Evolutionary conservation across 768 basidiomycete species (phyloP).

Genomic region (Xerocomus brunneocitrinus): DNA sequence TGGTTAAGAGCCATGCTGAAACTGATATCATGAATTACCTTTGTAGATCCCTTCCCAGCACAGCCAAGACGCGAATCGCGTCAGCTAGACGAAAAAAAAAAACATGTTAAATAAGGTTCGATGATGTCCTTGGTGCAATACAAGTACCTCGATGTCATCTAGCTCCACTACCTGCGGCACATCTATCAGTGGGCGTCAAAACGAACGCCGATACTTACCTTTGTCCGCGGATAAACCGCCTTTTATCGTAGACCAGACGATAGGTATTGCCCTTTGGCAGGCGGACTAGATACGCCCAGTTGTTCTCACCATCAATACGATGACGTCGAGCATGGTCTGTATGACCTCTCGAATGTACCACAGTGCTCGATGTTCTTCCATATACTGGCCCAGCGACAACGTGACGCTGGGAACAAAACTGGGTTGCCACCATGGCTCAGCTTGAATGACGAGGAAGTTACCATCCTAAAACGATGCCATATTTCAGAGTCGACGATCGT

Average conservation of each 20-base stretch:
- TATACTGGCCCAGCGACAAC: background rate
- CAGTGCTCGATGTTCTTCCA: constrained; percentile 21
- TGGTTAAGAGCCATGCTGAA: background rate
- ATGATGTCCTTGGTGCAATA: background rate
- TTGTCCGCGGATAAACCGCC: constrained; percentile 24
- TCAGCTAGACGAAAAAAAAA: constrained; percentile 11
- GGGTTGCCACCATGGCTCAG: constrained; percentile 27
- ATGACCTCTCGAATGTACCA: constrained; percentile 27
- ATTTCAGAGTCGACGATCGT: constrained; percentile 4
- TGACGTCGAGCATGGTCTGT: constrained; percentile 31
- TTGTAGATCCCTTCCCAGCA: constrained; percentile 26
- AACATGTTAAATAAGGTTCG: background rate
- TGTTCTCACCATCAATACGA: constrained; percentile 29
- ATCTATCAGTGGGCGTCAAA: constrained; percentile 3
- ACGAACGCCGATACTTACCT: constrained; percentile 10
- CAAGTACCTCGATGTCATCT: constrained; percentile 28
- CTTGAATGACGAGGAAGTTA: constrained; percentile 26
- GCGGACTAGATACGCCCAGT: constrained; percentile 33
- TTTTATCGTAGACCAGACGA: constrained; percentile 26
- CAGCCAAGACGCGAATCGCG: constrained; percentile 16
- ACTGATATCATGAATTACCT: constrained; percentile 8
- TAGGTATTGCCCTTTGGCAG: constrained; percentile 23
- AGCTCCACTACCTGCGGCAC: constrained; percentile 26
- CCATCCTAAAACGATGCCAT: too few species aligned
- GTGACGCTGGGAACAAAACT: background rate